Evolutionary conservation across 2,329 filamentous ascomycete genomes (phyloP).

Genomic region (Didymella pinodella): DNA sequence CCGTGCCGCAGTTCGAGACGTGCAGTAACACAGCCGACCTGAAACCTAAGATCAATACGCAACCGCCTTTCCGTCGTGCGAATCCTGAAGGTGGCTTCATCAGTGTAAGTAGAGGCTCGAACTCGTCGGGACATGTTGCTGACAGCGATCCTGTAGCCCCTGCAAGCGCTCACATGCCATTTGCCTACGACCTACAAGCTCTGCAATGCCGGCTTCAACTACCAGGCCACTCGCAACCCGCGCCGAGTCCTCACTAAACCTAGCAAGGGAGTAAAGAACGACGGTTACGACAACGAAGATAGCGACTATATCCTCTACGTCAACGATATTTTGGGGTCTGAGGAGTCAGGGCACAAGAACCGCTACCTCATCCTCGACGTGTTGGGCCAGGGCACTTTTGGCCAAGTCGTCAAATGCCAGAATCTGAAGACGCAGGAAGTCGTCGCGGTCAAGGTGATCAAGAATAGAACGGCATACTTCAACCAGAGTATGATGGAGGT

Average conservation of each 20-base stretch:
- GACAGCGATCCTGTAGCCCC: constrained; percentile 66
- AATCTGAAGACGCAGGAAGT: constrained; percentile 98
- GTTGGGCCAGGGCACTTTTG: constrained; percentile 95
- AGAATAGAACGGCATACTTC: constrained; percentile 98
- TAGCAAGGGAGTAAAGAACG: constrained; percentile 98
- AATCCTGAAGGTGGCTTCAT: constrained; percentile 98
- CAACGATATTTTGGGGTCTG: constrained; percentile 96
- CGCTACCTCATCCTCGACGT: constrained; percentile 97
- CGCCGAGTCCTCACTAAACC: constrained; percentile 96
- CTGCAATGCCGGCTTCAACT: constrained; percentile 97
- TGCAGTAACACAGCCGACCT: constrained; percentile 76
- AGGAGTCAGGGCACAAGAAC: constrained; percentile 99
- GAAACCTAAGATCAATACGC: constrained; percentile 80
- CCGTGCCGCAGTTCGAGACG: constrained; percentile 88
- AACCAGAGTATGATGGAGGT: constrained; percentile 99
- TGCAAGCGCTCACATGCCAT: constrained; percentile 94
- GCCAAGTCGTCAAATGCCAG: constrained; percentile 98
- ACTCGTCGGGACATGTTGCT: constrained; percentile 18
- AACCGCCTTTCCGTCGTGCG: constrained; percentile 89
- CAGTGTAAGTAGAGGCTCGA: constrained; percentile 69
- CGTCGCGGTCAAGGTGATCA: constrained; percentile 98
- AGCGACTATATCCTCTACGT: constrained; percentile 99
- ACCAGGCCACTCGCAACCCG: constrained; percentile 96
- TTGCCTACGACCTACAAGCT: constrained; percentile 96
- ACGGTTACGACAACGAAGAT: constrained; percentile 98